phyloP scores from a whole-genome alignment of 2,329 filamentous ascomycete species.

The Helminthosporium solani region DNA sequence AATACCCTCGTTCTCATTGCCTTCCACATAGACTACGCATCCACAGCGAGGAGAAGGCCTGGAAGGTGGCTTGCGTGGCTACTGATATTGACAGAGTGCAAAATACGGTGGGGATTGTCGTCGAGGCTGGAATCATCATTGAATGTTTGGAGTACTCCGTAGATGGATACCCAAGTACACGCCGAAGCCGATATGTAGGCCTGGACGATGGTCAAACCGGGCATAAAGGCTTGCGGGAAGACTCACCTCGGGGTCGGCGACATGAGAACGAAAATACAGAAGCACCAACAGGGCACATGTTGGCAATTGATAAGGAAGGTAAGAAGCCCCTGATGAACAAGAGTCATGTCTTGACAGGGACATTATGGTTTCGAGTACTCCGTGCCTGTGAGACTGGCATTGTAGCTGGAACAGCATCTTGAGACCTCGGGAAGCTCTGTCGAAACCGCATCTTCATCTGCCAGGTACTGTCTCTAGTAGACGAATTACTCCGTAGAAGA shows the following conservation, averaged over 20 bases:
- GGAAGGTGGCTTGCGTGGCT: slow-evolving; percentile 46
- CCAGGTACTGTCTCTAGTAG: slow-evolving; percentile 14
- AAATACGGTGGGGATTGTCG: slow-evolving; percentile 27
- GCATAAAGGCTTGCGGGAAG: slow-evolving; percentile 67
- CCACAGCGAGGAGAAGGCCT: slow-evolving; percentile 41
- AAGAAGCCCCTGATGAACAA: slow-evolving; percentile 52
- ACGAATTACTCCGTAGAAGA: too few species aligned
- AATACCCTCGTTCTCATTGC: slow-evolving; percentile 37
- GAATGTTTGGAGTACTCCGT: too few species aligned
- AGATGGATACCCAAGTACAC: slow-evolving; percentile 47
- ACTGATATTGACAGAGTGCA: slow-evolving; percentile 44
- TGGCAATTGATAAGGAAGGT: slow-evolving; percentile 63
- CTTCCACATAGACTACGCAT: slow-evolving; percentile 43
- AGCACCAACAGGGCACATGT: slow-evolving; percentile 73
- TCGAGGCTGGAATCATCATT: slow-evolving; percentile 38
- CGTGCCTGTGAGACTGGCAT: slow-evolving; percentile 1
- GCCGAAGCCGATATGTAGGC: slow-evolving; percentile 59
- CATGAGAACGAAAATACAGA: slow-evolving; percentile 44
- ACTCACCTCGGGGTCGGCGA: slow-evolving; percentile 71
- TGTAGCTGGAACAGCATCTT: too few species aligned
- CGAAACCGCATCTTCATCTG: slow-evolving; percentile 7
- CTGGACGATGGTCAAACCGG: slow-evolving; percentile 72
- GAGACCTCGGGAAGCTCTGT: too few species aligned
- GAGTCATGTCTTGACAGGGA: slow-evolving; percentile 42
- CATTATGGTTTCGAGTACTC: slow-evolving; percentile 31